A percentile compares a stretch with the other conserved stretches of the same genome.
Conservation (phyloP, 2,329 filamentous ascomycete genomes). For the Botrytis byssoidea region DNA sequence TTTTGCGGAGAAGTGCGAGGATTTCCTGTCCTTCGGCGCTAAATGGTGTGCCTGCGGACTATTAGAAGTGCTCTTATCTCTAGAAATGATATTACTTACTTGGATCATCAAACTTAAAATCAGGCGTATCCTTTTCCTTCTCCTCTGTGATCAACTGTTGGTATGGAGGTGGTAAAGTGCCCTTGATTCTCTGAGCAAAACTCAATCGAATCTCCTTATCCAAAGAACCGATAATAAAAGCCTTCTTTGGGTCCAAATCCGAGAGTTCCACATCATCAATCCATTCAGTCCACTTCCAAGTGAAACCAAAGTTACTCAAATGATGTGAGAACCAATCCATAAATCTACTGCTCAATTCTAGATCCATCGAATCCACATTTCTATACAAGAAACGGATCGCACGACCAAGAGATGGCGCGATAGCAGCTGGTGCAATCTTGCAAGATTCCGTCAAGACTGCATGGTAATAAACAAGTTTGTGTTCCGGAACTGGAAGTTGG, state of each 20-base stretch:
- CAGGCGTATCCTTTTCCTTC: conserved; percentile 93
- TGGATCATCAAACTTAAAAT: conserved; percentile 84
- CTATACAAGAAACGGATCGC: conserved; percentile 91
- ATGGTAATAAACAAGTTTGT: conserved; percentile 96
- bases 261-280: conserved; percentile 78
- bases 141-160: conserved; percentile 76
- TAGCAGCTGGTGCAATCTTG: conserved; percentile 93
- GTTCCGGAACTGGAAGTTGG: conserved; percentile 80
- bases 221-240: conserved; percentile 84
- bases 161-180: conserved; percentile 83
- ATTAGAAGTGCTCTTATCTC: conserved; percentile 20
- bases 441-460: conserved; percentile 91
- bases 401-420: conserved; percentile 87
- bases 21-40: conserved; percentile 81
- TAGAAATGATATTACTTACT: conserved; percentile 50
- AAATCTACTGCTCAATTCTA: conserved; percentile 84
- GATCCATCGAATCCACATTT: conserved; percentile 76
- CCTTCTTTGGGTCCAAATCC: conserved; percentile 80
- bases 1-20: conserved; percentile 74
- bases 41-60: conserved; percentile 67
- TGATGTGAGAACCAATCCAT: conserved; percentile 98
- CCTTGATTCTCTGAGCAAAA: conserved; percentile 93
- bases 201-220: conserved; percentile 97
- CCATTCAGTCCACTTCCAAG: conserved; percentile 99
- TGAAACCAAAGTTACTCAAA: conserved; percentile 97